Evolutionary conservation across 2,329 filamentous ascomycete genomes (phyloP).

Genomic region (Delphinella strobiligena): DNA sequence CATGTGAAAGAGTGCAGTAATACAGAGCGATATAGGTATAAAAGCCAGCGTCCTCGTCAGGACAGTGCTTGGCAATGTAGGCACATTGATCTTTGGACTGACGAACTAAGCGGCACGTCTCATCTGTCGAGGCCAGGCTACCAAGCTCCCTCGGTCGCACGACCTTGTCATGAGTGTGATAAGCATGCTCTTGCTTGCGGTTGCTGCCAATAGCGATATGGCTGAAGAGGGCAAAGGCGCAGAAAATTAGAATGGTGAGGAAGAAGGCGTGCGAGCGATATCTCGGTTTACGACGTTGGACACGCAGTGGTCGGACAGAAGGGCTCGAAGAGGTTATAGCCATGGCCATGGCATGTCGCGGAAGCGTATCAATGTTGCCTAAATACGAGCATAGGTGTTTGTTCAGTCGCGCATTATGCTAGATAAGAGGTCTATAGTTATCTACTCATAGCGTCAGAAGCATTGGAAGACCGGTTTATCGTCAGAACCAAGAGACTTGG

Average conservation of each 20-base stretch:
- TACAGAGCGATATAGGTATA: slow-evolving; percentile 82
- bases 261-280: slow-evolving; percentile 11
- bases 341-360: too few relatives aligned
- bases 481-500: too few relatives aligned
- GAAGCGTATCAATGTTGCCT: too few relatives aligned
- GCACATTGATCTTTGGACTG: slow-evolving; percentile 62
- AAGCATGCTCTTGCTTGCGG: background rate
- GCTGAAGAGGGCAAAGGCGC: slow-evolving; percentile 7
- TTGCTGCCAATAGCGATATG: slow-evolving; percentile 1
- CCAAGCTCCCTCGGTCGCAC: background rate
- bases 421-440: too few relatives aligned
- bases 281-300: background rate
- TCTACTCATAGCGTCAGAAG: too few relatives aligned
- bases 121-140: too few relatives aligned
- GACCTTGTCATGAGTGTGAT: too few relatives aligned
- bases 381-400: too few relatives aligned
- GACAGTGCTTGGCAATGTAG: slow-evolving; percentile 71
- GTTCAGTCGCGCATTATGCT: too few relatives aligned
- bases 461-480: too few relatives aligned
- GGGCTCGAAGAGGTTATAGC: background rate
- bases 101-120: slow-evolving; percentile 64
- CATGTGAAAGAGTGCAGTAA: slow-evolving; percentile 64
- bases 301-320: background rate
- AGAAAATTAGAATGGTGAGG: slow-evolving; percentile 8
- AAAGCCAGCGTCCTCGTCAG: slow-evolving; percentile 80